A percentile compares a stretch with the other conserved stretches of the same genome.
phyloP scores from a whole-genome alignment of 2,329 filamentous ascomycete genomes.

The Diaporthe ilicicola region DNA sequence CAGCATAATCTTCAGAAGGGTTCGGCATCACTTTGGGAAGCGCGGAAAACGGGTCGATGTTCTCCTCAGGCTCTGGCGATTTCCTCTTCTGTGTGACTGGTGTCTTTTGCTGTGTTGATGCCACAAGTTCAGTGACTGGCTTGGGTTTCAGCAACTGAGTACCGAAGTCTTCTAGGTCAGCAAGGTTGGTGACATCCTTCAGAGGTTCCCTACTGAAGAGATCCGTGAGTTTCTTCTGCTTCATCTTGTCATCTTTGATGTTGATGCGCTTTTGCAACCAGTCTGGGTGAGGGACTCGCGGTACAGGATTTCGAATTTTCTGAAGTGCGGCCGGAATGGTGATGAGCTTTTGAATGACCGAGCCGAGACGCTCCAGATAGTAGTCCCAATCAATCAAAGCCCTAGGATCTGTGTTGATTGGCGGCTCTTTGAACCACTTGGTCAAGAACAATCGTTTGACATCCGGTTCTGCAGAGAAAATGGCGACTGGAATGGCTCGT shows the following conservation, averaged over 20 bases:
- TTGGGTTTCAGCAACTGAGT: constrained; percentile 72
- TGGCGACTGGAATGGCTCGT: constrained; percentile 91
- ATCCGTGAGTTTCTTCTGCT: constrained; percentile 98
- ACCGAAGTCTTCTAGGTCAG: constrained; percentile 86
- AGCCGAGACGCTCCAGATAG: constrained; percentile 93
- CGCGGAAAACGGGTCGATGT: constrained; percentile 79
- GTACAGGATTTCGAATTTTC: constrained; percentile 93
- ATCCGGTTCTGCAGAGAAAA: constrained; percentile 91
- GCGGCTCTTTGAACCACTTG: constrained; percentile 96
- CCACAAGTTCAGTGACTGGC: constrained; percentile 61
- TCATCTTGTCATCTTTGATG: constrained; percentile 95
- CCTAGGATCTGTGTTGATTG: constrained; percentile 87
- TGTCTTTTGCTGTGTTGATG: constrained; percentile 61
- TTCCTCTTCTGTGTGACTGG: constrained; percentile 73
- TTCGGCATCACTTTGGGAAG: constrained; percentile 86
- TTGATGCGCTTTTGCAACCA: constrained; percentile 96
- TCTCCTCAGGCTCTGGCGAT: constrained; percentile 72
- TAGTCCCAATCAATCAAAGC: constrained; percentile 96
- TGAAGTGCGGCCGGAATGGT: constrained; percentile 97
- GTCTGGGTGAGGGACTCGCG: constrained; percentile 91
- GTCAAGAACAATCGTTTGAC: constrained; percentile 90
- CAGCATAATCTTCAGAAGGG: constrained; percentile 85
- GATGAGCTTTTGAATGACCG: constrained; percentile 98
- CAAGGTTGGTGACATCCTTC: constrained; percentile 75
- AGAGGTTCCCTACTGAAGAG: constrained; percentile 80